phyloP scores from a whole-genome alignment of 176 grass and related monocot species.

The Cenchrus purpureus region DNA sequence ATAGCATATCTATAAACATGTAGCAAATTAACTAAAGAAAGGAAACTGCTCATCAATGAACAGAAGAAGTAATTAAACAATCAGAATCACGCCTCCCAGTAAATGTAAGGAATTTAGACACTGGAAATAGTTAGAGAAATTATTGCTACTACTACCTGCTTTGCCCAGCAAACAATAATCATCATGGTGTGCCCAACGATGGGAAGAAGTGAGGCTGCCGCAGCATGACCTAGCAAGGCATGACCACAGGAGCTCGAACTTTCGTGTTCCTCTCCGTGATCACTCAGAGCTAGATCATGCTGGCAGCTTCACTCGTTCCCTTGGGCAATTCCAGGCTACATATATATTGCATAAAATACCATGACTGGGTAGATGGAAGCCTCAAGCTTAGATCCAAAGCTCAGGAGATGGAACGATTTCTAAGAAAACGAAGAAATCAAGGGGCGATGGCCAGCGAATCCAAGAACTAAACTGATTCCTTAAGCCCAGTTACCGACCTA shows the following conservation, averaged over 20 bases:
- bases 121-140: no score
- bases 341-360: conserved; percentile 55
- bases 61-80: background rate
- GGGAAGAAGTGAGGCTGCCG: conserved; percentile 97
- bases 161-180: background rate
- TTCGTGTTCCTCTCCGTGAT: conserved; percentile 20
- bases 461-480: background rate
- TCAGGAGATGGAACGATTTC: background rate
- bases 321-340: conserved; percentile 49
- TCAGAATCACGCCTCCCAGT: background rate
- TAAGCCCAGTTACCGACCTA: background rate
- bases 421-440: background rate
- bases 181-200: conserved; percentile 46
- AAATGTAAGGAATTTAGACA: background rate
- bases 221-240: conserved; percentile 97
- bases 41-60: background rate
- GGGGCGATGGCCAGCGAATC: no score
- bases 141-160: conserved; percentile 6
- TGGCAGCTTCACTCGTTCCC: conserved; percentile 99
- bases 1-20: background rate
- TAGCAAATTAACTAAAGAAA: background rate
- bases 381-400: background rate
- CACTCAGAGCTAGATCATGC: conserved; percentile 97
- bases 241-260: conserved; percentile 46
- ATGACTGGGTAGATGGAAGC: background rate